Evolutionary conservation across 768 basidiomycete genomes (phyloP).

Genomic region (Mycena albidolilacea): DNA sequence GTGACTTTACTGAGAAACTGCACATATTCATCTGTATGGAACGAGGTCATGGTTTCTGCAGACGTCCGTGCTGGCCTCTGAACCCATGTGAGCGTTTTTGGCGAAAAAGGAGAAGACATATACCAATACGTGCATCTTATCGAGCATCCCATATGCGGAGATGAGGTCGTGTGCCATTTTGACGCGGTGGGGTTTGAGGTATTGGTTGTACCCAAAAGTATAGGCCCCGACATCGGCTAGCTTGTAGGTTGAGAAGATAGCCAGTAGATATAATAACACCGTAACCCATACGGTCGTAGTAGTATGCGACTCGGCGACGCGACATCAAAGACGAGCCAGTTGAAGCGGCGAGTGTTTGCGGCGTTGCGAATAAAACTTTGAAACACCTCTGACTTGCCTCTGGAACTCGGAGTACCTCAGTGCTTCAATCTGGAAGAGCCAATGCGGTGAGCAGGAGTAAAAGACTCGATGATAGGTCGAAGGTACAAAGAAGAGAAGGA

Average conservation of each 20-base stretch:
- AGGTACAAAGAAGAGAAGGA: too few species aligned
- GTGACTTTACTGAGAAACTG: slow-evolving; percentile 91
- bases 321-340: slow-evolving; percentile 52
- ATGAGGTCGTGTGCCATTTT: slow-evolving; percentile 94
- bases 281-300: slow-evolving; percentile 74
- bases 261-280: neutral
- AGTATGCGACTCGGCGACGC: slow-evolving; percentile 83
- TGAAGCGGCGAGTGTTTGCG: too few species aligned
- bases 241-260: slow-evolving; percentile 6
- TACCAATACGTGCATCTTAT: slow-evolving; percentile 94
- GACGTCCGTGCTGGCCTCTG: slow-evolving; percentile 81
- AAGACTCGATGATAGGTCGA: too few species aligned
- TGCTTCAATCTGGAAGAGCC: too few species aligned
- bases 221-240: slow-evolving; percentile 79
- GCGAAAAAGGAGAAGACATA: slow-evolving; percentile 45
- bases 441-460: too few species aligned
- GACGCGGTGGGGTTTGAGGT: slow-evolving; percentile 98
- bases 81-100: slow-evolving; percentile 10
- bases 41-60: slow-evolving; percentile 87
- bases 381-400: too few species aligned
- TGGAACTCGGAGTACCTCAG: too few species aligned
- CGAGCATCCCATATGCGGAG: slow-evolving; percentile 92
- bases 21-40: slow-evolving; percentile 99
- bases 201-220: slow-evolving; percentile 90
- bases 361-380: too few species aligned